Percentiles rank a stretch among this genome's conserved stretches.
Conservation (phyloP, 2,329 filamentous ascomycete genomes). For the Cladophialophora exuberans region DNA sequence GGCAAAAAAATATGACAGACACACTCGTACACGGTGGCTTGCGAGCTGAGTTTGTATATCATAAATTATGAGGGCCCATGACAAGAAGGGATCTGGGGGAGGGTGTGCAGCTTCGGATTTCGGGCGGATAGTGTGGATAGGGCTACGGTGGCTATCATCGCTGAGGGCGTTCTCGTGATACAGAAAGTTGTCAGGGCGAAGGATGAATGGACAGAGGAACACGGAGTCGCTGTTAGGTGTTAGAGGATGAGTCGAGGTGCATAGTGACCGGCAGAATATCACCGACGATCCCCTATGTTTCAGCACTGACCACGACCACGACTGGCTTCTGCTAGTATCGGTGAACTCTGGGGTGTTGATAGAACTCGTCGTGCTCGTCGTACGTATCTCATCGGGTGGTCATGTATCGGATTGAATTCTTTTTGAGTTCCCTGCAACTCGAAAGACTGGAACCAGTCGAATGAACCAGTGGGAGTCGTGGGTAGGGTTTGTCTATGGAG, state of each 20-base stretch:
- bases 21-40: background rate
- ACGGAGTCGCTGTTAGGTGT: too few species aligned
- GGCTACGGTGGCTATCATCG: background rate
- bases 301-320: too few species aligned
- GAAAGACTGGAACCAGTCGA: background rate
- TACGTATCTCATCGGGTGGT: too few species aligned
- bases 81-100: slow-evolving; percentile 5
- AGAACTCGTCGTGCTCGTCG: too few species aligned
- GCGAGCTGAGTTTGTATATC: slow-evolving; percentile 14
- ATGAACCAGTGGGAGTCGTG: background rate
- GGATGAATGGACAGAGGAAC: slow-evolving; percentile 3
- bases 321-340: too few species aligned
- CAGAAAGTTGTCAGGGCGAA: background rate
- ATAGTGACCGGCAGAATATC: too few species aligned
- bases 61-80: slow-evolving; percentile 9
- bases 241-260: too few species aligned
- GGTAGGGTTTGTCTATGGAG: background rate
- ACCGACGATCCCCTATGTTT: slow-evolving; percentile 4
- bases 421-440: background rate
- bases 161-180: slow-evolving; percentile 10
- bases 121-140: background rate
- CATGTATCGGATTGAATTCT: background rate
- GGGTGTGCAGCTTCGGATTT: slow-evolving; percentile 14
- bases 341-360: too few species aligned
- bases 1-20: too few species aligned